phyloP scores from a whole-genome alignment of 2,329 filamentous ascomycete genomes.

The Endocalyx cinctus region DNA sequence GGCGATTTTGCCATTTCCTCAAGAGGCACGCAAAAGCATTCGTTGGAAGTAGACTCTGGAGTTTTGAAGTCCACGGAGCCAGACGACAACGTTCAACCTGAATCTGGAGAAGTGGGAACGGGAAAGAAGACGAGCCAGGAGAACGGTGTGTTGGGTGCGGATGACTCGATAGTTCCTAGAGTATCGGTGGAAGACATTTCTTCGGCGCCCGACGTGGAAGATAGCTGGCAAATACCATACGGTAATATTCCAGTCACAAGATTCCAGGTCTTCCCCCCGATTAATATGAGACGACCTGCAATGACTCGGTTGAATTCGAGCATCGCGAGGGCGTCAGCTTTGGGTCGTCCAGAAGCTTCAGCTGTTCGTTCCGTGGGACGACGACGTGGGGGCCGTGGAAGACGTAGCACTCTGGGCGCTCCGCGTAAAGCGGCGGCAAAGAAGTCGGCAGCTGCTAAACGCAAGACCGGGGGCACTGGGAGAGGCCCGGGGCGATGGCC shows the following conservation, averaged over 20 bases:
- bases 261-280: constrained; percentile 74
- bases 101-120: constrained; percentile 21
- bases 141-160: constrained; percentile 14
- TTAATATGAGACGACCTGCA: constrained; percentile 46
- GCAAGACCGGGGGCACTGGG: constrained; percentile 58
- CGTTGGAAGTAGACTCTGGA: constrained; percentile 16
- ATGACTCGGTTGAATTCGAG: constrained; percentile 38
- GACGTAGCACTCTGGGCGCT: constrained; percentile 30
- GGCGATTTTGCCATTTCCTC: constrained; percentile 24
- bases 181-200: constrained; percentile 13
- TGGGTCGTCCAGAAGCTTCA: constrained; percentile 24
- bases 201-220: constrained; percentile 23
- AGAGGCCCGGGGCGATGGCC: constrained; percentile 63
- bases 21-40: constrained; percentile 24
- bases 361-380: constrained; percentile 28
- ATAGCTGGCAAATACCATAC: constrained; percentile 45
- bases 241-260: constrained; percentile 61
- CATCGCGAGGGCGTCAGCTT: constrained; percentile 28
- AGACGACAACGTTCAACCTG: constrained; percentile 23
- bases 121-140: constrained; percentile 16
- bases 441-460: constrained; percentile 38
- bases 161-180: too few species aligned
- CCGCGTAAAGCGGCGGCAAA: constrained; percentile 33
- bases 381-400: constrained; percentile 32
- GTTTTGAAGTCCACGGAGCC: constrained; percentile 38